A percentile compares a stretch with the other conserved stretches of the same genome.
phyloP scores from a whole-genome alignment of 345 rosid genomes.

The Conringia planisiliqua region DNA sequence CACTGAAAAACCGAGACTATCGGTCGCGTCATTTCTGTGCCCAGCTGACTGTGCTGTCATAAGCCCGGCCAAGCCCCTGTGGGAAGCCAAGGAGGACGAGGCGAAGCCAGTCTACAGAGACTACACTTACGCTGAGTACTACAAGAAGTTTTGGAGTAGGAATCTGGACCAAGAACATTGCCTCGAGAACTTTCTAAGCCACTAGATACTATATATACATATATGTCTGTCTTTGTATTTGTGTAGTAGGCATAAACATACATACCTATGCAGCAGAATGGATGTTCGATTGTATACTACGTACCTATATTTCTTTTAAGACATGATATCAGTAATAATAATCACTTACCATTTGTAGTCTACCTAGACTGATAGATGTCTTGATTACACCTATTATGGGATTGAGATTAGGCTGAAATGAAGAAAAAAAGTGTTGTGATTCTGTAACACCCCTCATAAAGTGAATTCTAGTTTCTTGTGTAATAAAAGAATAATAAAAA shows the following conservation, averaged over 20 bases:
- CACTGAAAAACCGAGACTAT: constrained; percentile 55
- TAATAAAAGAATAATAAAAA: not conserved
- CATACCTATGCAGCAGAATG: not conserved
- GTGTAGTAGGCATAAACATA: not conserved
- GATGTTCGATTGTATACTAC: not conserved
- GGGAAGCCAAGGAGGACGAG: constrained; percentile 29
- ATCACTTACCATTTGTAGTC: not conserved
- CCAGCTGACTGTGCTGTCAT: constrained; percentile 65
- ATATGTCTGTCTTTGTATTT: not conserved
- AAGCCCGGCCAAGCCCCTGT: constrained; percentile 49
- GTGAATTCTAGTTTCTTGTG: not conserved
- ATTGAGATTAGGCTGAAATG: constrained; percentile 55
- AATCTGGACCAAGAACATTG: constrained; percentile 81
- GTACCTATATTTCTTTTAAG: not conserved
- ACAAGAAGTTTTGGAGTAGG: constrained; percentile 86
- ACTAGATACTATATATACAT: not conserved
- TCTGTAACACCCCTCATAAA: not conserved
- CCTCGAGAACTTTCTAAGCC: constrained; percentile 65
- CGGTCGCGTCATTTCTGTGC: constrained; percentile 75
- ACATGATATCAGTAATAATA: not conserved
- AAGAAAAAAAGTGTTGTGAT: not conserved
- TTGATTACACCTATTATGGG: constrained; percentile 9
- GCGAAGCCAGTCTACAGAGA: constrained; percentile 55
- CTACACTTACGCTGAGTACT: constrained; percentile 82
- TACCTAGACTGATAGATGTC: not conserved